phyloP scores from a whole-genome alignment of 495 filamentous ascomycete genomes.

The Annulohypoxylon stygium region DNA sequence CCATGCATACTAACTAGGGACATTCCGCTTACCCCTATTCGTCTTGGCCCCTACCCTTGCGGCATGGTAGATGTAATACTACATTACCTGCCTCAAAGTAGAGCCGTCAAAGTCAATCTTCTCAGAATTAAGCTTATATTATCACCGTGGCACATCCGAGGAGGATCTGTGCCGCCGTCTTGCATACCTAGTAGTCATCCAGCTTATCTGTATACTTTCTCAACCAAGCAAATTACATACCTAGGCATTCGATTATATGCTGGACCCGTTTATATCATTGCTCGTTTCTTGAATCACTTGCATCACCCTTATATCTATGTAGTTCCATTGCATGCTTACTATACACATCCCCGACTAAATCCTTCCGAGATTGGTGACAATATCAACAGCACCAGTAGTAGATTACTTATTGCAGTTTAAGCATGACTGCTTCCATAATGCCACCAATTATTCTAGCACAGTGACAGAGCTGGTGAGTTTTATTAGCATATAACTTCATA shows the following conservation, averaged over 20 bases:
- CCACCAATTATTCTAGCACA: neutral
- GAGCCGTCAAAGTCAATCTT: neutral
- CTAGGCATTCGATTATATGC: neutral
- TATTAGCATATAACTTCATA: neutral
- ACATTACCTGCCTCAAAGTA: neutral
- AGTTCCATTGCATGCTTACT: conserved; percentile 6
- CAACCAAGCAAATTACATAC: neutral
- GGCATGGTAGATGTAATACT: neutral
- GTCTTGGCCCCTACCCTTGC: neutral
- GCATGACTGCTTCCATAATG: neutral
- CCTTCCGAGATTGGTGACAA: neutral
- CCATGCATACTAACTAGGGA: neutral
- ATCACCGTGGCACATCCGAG: neutral
- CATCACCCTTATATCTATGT: neutral
- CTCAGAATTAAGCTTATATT: conserved; percentile 18
- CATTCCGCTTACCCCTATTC: neutral
- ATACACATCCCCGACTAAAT: neutral
- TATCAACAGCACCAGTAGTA: neutral
- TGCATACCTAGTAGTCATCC: conserved; percentile 2
- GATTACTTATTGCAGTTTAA: neutral
- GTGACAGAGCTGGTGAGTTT: neutral
- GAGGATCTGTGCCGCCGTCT: neutral
- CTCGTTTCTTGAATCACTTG: neutral
- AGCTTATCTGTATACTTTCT: neutral
- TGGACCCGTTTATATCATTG: neutral